Evolutionary conservation across 352 stramenopile species (phyloP), one percentile per base, ranked within the genome.

Genomic region (Globisporangium camurandrum): DNA sequence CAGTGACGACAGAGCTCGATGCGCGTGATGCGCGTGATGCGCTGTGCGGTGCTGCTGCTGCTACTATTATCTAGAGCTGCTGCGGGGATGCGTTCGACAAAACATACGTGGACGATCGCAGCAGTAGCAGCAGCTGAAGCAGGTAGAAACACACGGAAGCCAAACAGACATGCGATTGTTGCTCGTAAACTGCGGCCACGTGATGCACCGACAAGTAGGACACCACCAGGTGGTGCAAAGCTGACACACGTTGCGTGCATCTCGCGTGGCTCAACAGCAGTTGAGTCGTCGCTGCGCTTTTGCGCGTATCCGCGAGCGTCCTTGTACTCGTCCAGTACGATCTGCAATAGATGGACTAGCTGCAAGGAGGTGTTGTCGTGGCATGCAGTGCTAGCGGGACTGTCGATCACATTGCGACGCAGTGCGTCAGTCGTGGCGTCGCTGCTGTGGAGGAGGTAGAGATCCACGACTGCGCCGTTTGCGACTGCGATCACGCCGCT

Each of bases 401-500:
- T 49, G 33, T 51, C 34, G 36, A 22, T 46, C n/a, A 3, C 51
- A 27, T 24, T 12, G 30, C 14, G 8, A 12, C 30, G 30, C 30
- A 34, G 30, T 16, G 9, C 30, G 30, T 12, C 30, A 34, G 30
- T 0, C 14, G 30, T 34, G 30, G 30, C 3, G 47, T 53, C 44
- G 26, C 49, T 28, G 30, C 10, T 40, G 22, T 51, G 39, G 8
- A 53, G 17, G 14, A 53, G 44, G 46, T 75, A 78, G 17, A 86
- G 43, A n/a, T 84, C 71, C 23, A 87, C 60, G 40, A 73, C 61
- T n/a, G 58, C 54, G 4, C 71, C 68, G 26, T 79, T 77, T 2
- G 64, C 64, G 36, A 82, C 51, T 11, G 70, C 68, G 26, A 85
- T 7, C 22, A 80, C 50, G 30, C 60, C 60, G 6, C 55, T 66